Conservation (phyloP, 2,329 filamentous ascomycete genomes). For the Penicillium sp. region DNA sequence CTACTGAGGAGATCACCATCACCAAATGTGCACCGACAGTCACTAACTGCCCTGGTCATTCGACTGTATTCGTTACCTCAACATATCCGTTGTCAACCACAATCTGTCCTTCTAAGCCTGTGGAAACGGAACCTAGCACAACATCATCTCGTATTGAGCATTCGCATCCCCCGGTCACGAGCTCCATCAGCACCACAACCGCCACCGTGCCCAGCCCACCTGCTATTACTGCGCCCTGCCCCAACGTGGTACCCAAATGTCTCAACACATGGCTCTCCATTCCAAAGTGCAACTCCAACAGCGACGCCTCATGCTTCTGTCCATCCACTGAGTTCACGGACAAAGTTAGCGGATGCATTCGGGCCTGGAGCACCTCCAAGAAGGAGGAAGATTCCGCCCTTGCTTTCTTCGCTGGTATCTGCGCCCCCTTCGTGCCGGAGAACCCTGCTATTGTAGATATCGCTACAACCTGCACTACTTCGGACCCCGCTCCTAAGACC, state of each 20-base stretch:
- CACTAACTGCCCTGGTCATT: constrained; percentile 50
- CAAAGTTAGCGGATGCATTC: constrained; percentile 74
- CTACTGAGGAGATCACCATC: constrained; percentile 29
- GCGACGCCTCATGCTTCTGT: constrained; percentile 81
- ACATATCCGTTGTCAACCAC: constrained; percentile 57
- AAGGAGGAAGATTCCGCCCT: constrained; percentile 66
- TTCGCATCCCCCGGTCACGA: not conserved
- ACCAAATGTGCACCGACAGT: constrained; percentile 36
- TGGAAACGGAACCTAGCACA: not conserved
- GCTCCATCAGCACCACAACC: not conserved
- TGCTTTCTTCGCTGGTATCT: constrained; percentile 84
- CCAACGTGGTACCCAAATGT: constrained; percentile 75
- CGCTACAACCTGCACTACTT: constrained; percentile 41
- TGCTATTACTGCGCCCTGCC: constrained; percentile 44
- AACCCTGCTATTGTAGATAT: constrained; percentile 67
- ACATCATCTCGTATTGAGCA: not conserved
- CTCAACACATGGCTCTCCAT: constrained; percentile 80
- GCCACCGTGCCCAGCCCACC: constrained; percentile 9
- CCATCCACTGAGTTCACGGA: constrained; percentile 69
- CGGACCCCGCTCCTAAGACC: constrained; percentile 39
- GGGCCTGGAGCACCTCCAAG: constrained; percentile 66
- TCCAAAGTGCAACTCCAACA: constrained; percentile 75
- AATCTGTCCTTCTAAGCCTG: constrained; percentile 44
- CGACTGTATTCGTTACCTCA: constrained; percentile 49
- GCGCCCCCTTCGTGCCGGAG: constrained; percentile 65